phyloP scores from a whole-genome alignment of 805 yeast species.

The Ogataea angusta region DNA sequence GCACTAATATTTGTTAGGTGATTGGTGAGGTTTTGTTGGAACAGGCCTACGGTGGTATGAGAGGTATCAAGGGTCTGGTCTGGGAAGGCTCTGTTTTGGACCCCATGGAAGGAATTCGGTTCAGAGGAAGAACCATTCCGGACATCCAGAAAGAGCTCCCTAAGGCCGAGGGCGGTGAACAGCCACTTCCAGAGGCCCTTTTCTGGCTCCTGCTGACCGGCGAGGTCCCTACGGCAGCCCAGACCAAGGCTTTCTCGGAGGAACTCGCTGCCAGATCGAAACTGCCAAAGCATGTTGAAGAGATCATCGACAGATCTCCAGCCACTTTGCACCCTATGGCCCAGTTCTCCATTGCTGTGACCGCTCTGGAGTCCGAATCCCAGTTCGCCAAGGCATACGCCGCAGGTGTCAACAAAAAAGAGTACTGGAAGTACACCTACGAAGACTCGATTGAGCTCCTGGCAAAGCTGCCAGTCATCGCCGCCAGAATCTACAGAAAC shows the following conservation, averaged over 20 bases:
- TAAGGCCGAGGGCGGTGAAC: conserved; percentile 63
- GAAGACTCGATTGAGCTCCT: conserved; percentile 78
- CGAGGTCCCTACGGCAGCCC: conserved; percentile 71
- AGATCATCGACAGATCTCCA: conserved; percentile 71
- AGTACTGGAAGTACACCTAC: conserved; percentile 80
- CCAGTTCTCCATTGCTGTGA: conserved; percentile 79
- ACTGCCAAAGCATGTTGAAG: conserved; percentile 74
- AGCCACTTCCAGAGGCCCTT: conserved; percentile 73
- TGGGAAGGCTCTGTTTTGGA: conserved; percentile 90
- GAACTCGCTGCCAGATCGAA: conserved; percentile 78
- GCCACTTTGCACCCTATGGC: conserved; percentile 85
- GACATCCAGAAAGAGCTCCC: conserved; percentile 73
- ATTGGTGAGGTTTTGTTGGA: conserved; percentile 73
- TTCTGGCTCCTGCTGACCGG: conserved; percentile 84
- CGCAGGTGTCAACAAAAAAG: conserved; percentile 74
- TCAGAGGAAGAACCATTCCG: conserved; percentile 81
- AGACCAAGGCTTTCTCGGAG: conserved; percentile 66
- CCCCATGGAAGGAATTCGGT: conserved; percentile 81
- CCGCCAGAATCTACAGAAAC: conserved; percentile 81
- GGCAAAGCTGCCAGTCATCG: conserved; percentile 79
- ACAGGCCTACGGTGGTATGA: conserved; percentile 90
- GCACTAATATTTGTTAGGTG: conserved; percentile 26
- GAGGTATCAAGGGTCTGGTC: conserved; percentile 80
- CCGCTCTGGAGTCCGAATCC: conserved; percentile 79
- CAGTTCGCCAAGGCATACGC: conserved; percentile 84